phyloP scores from a whole-genome alignment of 768 basidiomycete species.

The Trametes cubensis region DNA sequence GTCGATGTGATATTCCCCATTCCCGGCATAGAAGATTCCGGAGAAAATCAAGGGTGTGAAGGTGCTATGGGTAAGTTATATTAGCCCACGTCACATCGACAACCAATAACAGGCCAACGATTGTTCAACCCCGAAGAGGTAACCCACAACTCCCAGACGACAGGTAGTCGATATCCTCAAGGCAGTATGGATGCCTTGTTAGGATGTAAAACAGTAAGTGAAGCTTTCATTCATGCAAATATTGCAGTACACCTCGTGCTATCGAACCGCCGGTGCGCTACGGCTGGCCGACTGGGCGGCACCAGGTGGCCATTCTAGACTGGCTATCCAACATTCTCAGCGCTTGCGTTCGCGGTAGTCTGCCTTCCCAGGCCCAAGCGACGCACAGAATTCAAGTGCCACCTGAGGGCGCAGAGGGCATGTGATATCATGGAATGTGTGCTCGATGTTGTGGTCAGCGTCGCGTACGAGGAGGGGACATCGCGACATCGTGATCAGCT shows the following conservation, averaged over 20 bases:
- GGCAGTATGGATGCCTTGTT: neutral
- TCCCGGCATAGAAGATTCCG: slow-evolving; percentile 80
- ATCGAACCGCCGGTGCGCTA: no score
- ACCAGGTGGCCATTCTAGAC: neutral
- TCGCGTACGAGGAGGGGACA: neutral
- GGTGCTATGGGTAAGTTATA: slow-evolving; percentile 46
- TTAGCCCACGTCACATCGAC: neutral
- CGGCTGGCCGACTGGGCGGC: neutral
- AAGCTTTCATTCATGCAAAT: no score
- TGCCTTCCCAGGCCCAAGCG: no score
- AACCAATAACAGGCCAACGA: neutral
- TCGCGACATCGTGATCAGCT: neutral
- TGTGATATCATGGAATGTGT: neutral
- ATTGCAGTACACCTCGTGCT: no score
- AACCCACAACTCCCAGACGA: neutral
- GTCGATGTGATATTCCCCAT: slow-evolving; percentile 67
- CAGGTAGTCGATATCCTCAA: neutral
- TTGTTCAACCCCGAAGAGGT: no score
- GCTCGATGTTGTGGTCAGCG: neutral
- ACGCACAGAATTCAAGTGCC: no score
- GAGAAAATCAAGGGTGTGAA: slow-evolving; percentile 80
- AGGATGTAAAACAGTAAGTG: no score
- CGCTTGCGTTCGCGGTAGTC: no score
- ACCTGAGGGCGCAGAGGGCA: neutral
- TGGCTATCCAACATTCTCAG: neutral